These are phyloP conservation scores for Sanghuangporus sanghuang DNA, from an alignment of 1,284 basidiomycete species.

Conservation along the genomic window DNA sequence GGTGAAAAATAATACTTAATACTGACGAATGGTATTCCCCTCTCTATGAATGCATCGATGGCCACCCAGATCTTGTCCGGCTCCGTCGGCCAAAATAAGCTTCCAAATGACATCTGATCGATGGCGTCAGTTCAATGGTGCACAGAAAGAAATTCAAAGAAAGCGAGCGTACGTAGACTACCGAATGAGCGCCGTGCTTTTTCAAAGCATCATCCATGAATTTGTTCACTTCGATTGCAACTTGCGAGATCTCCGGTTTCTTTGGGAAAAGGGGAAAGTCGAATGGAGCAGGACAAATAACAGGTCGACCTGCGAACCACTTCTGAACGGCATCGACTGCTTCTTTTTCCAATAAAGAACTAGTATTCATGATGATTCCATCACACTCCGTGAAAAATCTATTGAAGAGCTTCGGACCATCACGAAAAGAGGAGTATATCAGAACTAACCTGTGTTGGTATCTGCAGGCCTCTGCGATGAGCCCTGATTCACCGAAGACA, in stretches of 20 bases:
- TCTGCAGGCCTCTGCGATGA: background rate
- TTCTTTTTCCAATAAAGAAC: background rate
- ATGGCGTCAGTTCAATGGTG: background rate
- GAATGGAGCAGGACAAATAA: background rate
- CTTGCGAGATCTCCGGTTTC: background rate
- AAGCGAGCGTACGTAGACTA: conserved; percentile 9
- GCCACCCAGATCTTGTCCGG: conserved; percentile 11
- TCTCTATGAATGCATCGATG: conserved; percentile 9
- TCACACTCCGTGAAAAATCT: conserved; percentile 10
- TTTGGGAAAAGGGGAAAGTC: conserved; percentile 2
- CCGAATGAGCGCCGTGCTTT: conserved; percentile 10
- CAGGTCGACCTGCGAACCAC: conserved; percentile 3
- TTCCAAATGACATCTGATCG: conserved; percentile 18
- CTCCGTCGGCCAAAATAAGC: conserved; percentile 11
- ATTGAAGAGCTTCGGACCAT: background rate
- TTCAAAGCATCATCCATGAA: conserved; percentile 5
- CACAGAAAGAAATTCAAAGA: background rate
- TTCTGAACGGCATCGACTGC: background rate
- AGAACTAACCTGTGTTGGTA: background rate
- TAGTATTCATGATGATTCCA: conserved; percentile 3
- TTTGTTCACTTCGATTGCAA: background rate
- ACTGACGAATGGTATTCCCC: conserved; percentile 14
- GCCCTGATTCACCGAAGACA: background rate
- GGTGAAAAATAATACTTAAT: background rate
- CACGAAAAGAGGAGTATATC: background rate